phyloP scores from a whole-genome alignment of 2,329 filamentous ascomycete genomes.

The Sordariomycetes sp. region DNA sequence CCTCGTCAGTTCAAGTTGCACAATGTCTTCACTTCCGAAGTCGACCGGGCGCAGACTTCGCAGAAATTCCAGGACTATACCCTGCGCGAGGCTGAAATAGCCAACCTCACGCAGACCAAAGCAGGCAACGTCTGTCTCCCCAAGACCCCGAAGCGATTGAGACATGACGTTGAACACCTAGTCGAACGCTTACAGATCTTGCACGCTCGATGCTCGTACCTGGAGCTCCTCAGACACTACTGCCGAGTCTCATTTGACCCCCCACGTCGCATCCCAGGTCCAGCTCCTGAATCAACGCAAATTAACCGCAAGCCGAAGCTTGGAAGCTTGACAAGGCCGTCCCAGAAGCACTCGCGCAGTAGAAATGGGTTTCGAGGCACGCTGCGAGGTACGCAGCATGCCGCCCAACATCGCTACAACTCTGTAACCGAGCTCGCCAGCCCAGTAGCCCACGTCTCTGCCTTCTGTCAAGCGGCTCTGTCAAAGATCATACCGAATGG shows the following conservation, averaged over 20 bases:
- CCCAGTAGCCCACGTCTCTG: constrained; percentile 60
- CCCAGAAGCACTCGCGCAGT: not conserved
- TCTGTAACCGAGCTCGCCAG: constrained; percentile 61
- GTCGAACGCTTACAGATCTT: constrained; percentile 59
- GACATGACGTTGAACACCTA: constrained; percentile 50
- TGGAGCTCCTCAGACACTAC: constrained; percentile 69
- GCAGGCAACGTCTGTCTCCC: constrained; percentile 6
- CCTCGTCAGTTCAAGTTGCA: constrained; percentile 83
- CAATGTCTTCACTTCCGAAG: constrained; percentile 75
- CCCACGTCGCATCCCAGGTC: not conserved
- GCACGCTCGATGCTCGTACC: constrained; percentile 70
- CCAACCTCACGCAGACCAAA: constrained; percentile 1
- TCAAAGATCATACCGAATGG: constrained; percentile 61
- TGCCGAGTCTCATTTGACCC: constrained; percentile 47
- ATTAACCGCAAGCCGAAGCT: constrained; percentile 10
- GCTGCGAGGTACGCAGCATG: constrained; percentile 6
- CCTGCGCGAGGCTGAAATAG: constrained; percentile 74
- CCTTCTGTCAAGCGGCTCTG: constrained; percentile 75
- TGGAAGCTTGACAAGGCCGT: not conserved
- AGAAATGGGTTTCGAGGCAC: no score
- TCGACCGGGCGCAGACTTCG: constrained; percentile 55
- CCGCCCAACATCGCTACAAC: constrained; percentile 10
- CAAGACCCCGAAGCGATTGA: constrained; percentile 56
- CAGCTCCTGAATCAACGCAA: no score
- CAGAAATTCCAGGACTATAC: constrained; percentile 81